phyloP scores from a whole-genome alignment of 2,329 filamentous ascomycete genomes.

The Nemania abortiva region DNA sequence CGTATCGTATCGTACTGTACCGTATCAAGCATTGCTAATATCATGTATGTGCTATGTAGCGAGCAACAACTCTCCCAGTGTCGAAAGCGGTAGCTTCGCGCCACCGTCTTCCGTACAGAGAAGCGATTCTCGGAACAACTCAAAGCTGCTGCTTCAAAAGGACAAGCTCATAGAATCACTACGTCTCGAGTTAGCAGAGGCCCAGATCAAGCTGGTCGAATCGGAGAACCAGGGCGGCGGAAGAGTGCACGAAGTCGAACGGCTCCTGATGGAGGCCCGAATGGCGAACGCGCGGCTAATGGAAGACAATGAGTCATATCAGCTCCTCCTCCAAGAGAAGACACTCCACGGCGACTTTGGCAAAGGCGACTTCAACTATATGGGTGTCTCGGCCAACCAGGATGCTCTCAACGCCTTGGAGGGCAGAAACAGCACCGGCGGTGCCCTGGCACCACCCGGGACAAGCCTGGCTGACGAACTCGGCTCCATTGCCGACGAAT shows the following conservation, averaged over 20 bases:
- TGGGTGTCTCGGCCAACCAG: constrained; percentile 68
- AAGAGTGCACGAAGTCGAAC: constrained; percentile 89
- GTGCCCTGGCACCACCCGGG: constrained; percentile 50
- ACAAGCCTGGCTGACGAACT: constrained; percentile 89
- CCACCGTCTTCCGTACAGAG: constrained; percentile 86
- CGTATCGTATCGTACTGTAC: neutral
- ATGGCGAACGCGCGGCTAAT: constrained; percentile 96
- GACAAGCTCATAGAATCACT: constrained; percentile 96
- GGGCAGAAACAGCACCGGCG: constrained; percentile 58
- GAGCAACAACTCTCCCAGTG: constrained; percentile 73
- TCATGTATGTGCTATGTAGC: constrained; percentile 48
- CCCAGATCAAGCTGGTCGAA: constrained; percentile 94
- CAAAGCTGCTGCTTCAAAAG: constrained; percentile 91
- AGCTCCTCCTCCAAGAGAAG: constrained; percentile 92
- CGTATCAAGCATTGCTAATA: constrained; percentile 38
- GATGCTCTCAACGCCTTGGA: constrained; percentile 74
- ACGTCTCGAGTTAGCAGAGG: constrained; percentile 90
- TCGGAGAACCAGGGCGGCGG: constrained; percentile 93
- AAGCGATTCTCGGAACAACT: constrained; percentile 90
- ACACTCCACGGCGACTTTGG: constrained; percentile 94
- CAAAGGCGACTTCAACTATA: constrained; percentile 83
- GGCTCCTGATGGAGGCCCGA: constrained; percentile 87
- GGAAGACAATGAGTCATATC: constrained; percentile 99
- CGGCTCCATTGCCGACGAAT: constrained; percentile 71
- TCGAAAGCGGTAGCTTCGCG: constrained; percentile 84